A percentile compares a stretch with the other conserved stretches of the same genome.
phyloP scores from a whole-genome alignment of 176 grass and related monocot species.

The Oryza punctata region DNA sequence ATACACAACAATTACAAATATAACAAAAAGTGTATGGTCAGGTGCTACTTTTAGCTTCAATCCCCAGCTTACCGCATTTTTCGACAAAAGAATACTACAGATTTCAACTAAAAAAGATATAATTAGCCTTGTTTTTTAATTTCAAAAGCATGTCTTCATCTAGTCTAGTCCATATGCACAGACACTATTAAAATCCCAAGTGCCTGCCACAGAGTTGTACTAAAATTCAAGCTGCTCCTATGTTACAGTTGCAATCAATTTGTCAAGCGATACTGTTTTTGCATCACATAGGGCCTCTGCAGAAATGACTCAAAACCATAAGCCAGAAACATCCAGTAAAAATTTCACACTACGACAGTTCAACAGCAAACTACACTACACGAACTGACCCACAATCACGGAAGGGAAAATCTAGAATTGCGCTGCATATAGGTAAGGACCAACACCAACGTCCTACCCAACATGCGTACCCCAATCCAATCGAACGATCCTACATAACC shows the following conservation, averaged over 20 bases:
- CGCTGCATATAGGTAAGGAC: neutral
- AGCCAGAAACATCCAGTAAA: neutral
- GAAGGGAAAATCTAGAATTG: conserved; percentile 4
- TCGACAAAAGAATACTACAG: neutral
- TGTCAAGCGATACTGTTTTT: neutral
- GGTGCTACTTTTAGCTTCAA: neutral
- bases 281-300: neutral
- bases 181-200: neutral
- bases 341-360: neutral
- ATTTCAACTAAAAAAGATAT: neutral
- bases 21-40: neutral
- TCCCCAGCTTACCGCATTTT: neutral
- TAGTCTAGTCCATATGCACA: conserved; percentile 4
- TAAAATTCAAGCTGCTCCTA: too few relatives aligned
- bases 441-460: neutral
- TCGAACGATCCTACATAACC: conserved; percentile 10
- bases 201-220: neutral
- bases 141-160: neutral
- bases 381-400: neutral
- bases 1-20: neutral
- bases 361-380: too few relatives aligned
- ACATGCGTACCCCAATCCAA: neutral
- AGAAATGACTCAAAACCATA: neutral
- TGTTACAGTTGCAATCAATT: neutral
- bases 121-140: neutral